Evolutionary conservation across 2,329 filamentous ascomycete genomes (phyloP).

Genomic region (Nothopassalora personata): DNA sequence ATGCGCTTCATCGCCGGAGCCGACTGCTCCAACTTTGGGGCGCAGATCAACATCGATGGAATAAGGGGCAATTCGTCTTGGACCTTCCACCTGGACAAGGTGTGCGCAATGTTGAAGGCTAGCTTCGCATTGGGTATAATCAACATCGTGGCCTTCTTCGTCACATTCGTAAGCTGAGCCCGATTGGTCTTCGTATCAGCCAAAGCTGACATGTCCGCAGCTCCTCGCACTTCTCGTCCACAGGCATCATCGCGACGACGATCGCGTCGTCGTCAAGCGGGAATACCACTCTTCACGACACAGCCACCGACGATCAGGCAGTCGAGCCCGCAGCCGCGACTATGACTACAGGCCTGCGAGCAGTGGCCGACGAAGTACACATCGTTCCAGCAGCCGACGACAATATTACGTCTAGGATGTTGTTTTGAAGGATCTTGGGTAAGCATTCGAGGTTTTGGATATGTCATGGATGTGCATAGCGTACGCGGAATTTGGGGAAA

Average conservation of each 20-base stretch:
- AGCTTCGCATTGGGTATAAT: constrained; percentile 87
- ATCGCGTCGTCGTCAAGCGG: constrained; percentile 50
- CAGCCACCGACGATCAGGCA: constrained; percentile 35
- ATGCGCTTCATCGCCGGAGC: constrained; percentile 54
- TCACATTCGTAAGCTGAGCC: constrained; percentile 56
- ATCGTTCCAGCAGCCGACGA: constrained; percentile 25
- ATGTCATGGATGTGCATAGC: neutral
- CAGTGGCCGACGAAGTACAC: constrained; percentile 19
- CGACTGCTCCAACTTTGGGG: constrained; percentile 61
- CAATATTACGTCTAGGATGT: constrained; percentile 27
- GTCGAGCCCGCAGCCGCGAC: constrained; percentile 28
- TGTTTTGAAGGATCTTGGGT: neutral
- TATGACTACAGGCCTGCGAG: constrained; percentile 21
- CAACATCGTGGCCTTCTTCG: constrained; percentile 73
- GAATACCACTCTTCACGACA: constrained; percentile 45
- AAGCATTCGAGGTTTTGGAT: neutral
- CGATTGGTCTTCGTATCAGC: too few relatives aligned
- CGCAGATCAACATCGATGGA: constrained; percentile 30
- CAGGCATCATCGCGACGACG: constrained; percentile 41
- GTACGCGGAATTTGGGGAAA: neutral
- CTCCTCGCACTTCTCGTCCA: constrained; percentile 59
- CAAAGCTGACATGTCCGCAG: constrained; percentile 23
- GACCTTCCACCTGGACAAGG: constrained; percentile 60
- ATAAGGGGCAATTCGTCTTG: constrained; percentile 29
- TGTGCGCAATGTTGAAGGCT: constrained; percentile 88